Conservation (phyloP, 2,329 filamentous ascomycete species). For the Microsporum canis region DNA sequence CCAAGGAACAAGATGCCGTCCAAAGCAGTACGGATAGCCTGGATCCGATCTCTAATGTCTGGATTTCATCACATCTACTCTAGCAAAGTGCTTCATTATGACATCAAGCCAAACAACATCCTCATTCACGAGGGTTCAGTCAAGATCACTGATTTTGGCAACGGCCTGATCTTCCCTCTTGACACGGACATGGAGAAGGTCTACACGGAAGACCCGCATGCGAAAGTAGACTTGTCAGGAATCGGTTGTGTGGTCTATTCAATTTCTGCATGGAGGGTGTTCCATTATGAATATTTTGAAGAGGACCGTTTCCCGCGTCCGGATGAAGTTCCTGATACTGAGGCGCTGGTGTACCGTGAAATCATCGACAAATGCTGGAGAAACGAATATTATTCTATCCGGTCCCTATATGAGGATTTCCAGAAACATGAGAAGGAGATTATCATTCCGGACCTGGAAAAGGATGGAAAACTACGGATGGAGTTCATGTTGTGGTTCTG, state of each 20-base stretch:
- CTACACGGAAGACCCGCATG: conserved; percentile 11
- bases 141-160: conserved; percentile 12
- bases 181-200: conserved; percentile 11
- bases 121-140: conserved; percentile 7
- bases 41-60: conserved; percentile 11
- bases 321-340: conserved; percentile 9
- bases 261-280: conserved; percentile 11
- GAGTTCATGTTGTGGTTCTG: conserved; percentile 7
- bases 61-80: conserved; percentile 13
- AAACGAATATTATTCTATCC: conserved; percentile 9
- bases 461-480: background rate
- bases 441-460: background rate
- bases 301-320: conserved; percentile 9
- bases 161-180: conserved; percentile 10
- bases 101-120: conserved; percentile 14
- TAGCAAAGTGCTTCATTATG: conserved; percentile 13
- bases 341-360: conserved; percentile 4
- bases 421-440: background rate
- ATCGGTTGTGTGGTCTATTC: conserved; percentile 15
- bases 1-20: conserved; percentile 9
- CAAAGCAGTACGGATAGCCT: conserved; percentile 7
- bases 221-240: conserved; percentile 12
- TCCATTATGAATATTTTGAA: conserved; percentile 13
- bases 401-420: conserved; percentile 10
- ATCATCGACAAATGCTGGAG: conserved; percentile 11